Conservation (phyloP, 1,139 yeast species). For the Candida smagusa region DNA sequence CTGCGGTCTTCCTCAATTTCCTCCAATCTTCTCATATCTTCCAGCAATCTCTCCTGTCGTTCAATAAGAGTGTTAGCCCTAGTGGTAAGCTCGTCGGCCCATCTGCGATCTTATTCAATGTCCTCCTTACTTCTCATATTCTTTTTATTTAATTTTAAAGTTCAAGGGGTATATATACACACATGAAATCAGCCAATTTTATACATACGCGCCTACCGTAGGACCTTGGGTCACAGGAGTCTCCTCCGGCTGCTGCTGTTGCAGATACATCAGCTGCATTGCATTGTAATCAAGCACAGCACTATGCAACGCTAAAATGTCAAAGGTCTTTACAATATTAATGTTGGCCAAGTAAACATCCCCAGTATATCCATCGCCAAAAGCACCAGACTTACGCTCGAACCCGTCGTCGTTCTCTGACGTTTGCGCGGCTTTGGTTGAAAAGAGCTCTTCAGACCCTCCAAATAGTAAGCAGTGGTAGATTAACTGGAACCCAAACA, state of each 20-base stretch:
- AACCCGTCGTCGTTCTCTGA: slow-evolving; percentile 9
- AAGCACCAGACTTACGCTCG: slow-evolving; percentile 14
- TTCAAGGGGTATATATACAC: too few species aligned
- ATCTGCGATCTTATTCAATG: too few species aligned
- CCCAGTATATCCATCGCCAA: slow-evolving; percentile 41
- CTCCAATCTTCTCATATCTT: too few species aligned
- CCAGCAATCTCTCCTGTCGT: too few species aligned
- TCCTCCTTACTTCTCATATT: too few species aligned
- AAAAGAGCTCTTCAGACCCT: slow-evolving; percentile 25
- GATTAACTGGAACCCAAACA: slow-evolving; percentile 27
- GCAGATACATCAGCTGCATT: slow-evolving; percentile 1
- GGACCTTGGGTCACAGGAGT: not conserved
- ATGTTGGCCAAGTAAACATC: slow-evolving; percentile 31
- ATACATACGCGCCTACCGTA: slow-evolving; percentile 4
- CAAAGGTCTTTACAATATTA: slow-evolving; percentile 19
- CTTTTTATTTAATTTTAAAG: too few species aligned
- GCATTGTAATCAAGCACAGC: slow-evolving; percentile 1
- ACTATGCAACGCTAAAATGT: not conserved
- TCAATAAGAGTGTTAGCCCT: not conserved
- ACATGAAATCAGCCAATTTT: too few species aligned
- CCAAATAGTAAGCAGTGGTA: slow-evolving; percentile 31
- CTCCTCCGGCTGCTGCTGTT: not conserved
- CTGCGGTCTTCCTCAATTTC: too few species aligned
- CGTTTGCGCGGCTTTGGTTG: slow-evolving; percentile 6
- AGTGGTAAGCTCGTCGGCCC: too few species aligned